These are phyloP conservation scores for Lenwebbia sp. DNA, from an alignment of 345 rosid species.

Conservation along the genomic window DNA sequence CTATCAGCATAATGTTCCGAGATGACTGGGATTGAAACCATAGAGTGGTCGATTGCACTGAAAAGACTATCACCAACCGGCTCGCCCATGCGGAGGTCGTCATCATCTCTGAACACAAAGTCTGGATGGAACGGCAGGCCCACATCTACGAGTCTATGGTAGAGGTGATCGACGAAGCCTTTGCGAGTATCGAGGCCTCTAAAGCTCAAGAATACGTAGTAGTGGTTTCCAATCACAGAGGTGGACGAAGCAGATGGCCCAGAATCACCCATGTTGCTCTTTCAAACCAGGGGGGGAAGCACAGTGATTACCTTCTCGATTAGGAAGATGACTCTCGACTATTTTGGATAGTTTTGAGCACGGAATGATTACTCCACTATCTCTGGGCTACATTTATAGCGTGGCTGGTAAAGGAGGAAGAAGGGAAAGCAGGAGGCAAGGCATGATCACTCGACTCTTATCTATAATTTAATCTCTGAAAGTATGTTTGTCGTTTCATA, in stretches of 20 bases:
- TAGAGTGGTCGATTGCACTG: background rate
- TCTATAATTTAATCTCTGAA: background rate
- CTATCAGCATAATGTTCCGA: background rate
- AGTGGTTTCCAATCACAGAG: background rate
- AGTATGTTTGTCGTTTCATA: background rate
- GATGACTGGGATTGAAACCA: background rate
- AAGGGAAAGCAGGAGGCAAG: background rate
- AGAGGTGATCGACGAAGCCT: background rate
- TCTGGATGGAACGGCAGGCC: background rate
- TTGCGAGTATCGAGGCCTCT: background rate
- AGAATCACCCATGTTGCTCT: background rate
- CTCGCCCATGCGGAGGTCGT: background rate
- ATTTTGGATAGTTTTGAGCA: background rate
- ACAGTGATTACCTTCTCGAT: too few relatives aligned
- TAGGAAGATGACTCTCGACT: background rate
- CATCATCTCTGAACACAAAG: background rate
- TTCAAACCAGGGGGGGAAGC: too few relatives aligned
- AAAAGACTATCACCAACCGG: background rate
- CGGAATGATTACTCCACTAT: rapidly evolving
- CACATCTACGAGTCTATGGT: background rate
- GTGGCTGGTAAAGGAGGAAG: background rate
- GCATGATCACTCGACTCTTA: background rate
- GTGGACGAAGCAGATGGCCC: background rate
- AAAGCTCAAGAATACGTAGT: background rate
- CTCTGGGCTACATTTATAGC: background rate